phyloP scores from a whole-genome alignment of 1,284 basidiomycete species.

The Austropuccinia psidii region DNA sequence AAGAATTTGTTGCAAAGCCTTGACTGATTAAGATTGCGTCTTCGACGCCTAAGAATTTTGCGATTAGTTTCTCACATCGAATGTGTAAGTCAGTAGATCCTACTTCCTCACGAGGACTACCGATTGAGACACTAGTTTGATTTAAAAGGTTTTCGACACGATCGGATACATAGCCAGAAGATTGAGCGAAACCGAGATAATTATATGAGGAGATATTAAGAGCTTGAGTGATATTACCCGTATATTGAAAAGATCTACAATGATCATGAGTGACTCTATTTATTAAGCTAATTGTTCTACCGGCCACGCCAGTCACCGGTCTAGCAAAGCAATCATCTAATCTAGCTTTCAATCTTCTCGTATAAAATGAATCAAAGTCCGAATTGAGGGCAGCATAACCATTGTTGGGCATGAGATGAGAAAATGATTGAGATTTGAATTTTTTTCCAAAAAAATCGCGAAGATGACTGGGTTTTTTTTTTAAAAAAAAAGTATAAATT shows the following conservation, averaged over 20 bases:
- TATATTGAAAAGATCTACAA: constrained; percentile 68
- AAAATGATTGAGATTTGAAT: constrained; percentile 63
- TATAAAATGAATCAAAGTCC: constrained; percentile 99
- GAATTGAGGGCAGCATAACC: constrained; percentile 95
- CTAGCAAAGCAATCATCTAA: constrained; percentile 94
- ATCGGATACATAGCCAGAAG: constrained; percentile 83
- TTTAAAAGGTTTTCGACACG: constrained; percentile 60
- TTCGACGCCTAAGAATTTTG: constrained; percentile 80
- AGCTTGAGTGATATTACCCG: constrained; percentile 73
- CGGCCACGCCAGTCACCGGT: constrained; percentile 88
- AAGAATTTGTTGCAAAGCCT: constrained; percentile 98
- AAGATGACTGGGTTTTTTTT: constrained; percentile 85
- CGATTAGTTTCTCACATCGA: constrained; percentile 76
- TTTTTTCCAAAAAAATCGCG: constrained; percentile 92
- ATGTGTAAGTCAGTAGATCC: constrained; percentile 77
- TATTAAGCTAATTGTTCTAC: constrained; percentile 78
- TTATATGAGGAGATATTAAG: constrained; percentile 99
- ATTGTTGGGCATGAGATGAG: constrained; percentile 69
- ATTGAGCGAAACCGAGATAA: constrained; percentile 97
- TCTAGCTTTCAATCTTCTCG: constrained; percentile 82
- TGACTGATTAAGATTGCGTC: constrained; percentile 84
- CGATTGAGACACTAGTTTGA: constrained; percentile 61
- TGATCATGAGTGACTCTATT: constrained; percentile 78
- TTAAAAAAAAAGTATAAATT: constrained; percentile 52
- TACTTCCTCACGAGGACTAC: constrained; percentile 70